Base-by-base conservation (phyloP, 768 basidiomycete species). In the Russula lepida region DNA sequence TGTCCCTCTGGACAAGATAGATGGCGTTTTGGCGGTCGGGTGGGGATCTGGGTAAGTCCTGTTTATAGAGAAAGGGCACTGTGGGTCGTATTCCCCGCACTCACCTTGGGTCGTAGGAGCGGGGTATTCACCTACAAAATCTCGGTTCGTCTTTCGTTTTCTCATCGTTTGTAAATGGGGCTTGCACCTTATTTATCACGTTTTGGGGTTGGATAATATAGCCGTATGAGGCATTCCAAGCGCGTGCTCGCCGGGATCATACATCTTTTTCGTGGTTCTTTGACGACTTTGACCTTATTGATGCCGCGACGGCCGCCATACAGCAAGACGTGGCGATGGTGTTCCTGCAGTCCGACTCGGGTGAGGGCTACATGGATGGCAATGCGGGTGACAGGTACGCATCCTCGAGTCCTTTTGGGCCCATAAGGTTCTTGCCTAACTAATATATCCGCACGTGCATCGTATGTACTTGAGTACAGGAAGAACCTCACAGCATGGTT, bases 1-100 rank as follows among this genome's bases (percentile, higher is more conserved):
- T n/a, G n/a, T n/a, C n/a, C n/a, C n/a, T n/a, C n/a, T n/a, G n/a
- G n/a, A n/a, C n/a, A n/a, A n/a, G n/a, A n/a, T n/a, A n/a, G n/a
- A n/a, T n/a, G n/a, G n/a, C n/a, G n/a, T 88, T 19, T 78, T 97
- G 23, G 92, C 90, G 9, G 88, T 94, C 85, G 92, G 92, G 15
- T 97, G 94, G 94, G 94, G 92, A 37, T 88, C 86, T 52, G 92
- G 90, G 73, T 64, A 9, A 33, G 63, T 46, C 6, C 8, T 21
- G n/a, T n/a, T n/a, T n/a, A n/a, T n/a, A n/a, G n/a, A 46, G 39
- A 39, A 6, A n/a, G 6, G 13, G n/a, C 2, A 33, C 2, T 5
- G 15, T 55, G 13, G 0, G 21, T 27, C n/a, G 6, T 4, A 3
- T 9, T 12, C 2, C 19, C n/a, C 7, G 17, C 5, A 1, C 21